Conservation (phyloP, 768 basidiomycete genomes). For the Suillus variegatus region DNA sequence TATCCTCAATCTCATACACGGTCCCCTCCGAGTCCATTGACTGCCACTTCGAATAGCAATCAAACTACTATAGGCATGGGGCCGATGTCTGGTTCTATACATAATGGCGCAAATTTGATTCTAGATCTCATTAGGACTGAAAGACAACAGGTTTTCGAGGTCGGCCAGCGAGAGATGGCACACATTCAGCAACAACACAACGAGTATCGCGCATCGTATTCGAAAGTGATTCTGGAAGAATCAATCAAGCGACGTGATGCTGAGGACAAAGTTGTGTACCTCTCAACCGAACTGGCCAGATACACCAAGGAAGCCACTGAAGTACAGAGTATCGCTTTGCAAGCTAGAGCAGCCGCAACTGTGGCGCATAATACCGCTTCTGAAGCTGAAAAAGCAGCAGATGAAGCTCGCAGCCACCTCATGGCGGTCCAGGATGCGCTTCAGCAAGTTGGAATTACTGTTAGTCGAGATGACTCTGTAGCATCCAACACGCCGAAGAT, state of each 20-base stretch:
- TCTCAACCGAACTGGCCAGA: conserved; percentile 3
- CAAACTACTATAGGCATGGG: background rate
- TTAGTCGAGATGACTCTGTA: conserved; percentile 1
- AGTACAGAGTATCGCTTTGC: background rate
- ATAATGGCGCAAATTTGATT: conserved; percentile 4
- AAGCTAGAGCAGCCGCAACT: conserved; percentile 1
- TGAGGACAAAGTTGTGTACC: background rate
- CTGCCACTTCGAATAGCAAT: background rate
- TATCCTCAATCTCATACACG: background rate
- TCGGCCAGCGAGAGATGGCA: background rate
- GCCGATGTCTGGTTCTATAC: conserved; percentile 1
- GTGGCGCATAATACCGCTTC: background rate
- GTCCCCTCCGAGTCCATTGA: background rate
- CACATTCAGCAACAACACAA: conserved; percentile 2
- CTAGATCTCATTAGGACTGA: conserved; percentile 5
- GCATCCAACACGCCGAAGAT: conserved; percentile 2
- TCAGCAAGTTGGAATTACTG: conserved; percentile 1
- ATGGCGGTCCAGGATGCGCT: conserved; percentile 2
- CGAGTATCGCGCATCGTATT: background rate
- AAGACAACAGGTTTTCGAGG: conserved; percentile 4
- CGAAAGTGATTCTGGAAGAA: background rate
- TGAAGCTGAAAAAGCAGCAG: conserved; percentile 6
- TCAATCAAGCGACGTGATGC: conserved; percentile 2
- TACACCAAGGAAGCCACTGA: background rate
- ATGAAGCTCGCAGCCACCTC: background rate